Conservation (phyloP, 768 basidiomycete genomes). For the Tricholoma bakamatsutake region DNA sequence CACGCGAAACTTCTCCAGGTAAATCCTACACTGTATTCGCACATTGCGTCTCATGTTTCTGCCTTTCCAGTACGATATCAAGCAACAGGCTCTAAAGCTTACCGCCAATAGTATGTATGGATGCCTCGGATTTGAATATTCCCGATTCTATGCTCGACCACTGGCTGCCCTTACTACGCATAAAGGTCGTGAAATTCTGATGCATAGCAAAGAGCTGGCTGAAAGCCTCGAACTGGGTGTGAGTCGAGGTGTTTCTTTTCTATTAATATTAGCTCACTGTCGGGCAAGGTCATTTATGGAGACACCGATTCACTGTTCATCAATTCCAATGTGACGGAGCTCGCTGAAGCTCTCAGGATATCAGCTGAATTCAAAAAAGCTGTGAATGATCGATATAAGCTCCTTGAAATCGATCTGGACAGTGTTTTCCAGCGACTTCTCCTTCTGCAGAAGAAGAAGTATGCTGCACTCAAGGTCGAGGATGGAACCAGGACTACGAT, state of each 20-base stretch:
- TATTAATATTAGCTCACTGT: neutral
- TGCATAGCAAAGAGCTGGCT: constrained; percentile 86
- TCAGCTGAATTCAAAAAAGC: constrained; percentile 91
- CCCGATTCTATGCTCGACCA: constrained; percentile 92
- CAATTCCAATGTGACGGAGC: constrained; percentile 88
- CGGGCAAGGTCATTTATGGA: constrained; percentile 89
- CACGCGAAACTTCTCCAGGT: constrained; percentile 83
- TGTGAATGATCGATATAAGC: constrained; percentile 91
- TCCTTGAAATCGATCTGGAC: constrained; percentile 96
- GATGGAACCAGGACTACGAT: constrained; percentile 70
- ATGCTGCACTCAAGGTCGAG: constrained; percentile 94
- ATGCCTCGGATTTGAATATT: constrained; percentile 96
- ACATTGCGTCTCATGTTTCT: neutral
- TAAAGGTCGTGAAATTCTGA: constrained; percentile 97
- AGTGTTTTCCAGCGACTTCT: constrained; percentile 89
- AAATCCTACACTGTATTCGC: constrained; percentile 7
- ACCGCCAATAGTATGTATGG: constrained; percentile 99
- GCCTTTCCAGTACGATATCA: constrained; percentile 79
- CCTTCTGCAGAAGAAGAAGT: constrained; percentile 98
- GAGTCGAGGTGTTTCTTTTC: constrained; percentile 21
- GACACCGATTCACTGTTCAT: constrained; percentile 99
- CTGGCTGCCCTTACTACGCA: constrained; percentile 96
- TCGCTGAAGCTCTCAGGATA: constrained; percentile 86
- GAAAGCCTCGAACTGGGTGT: constrained; percentile 89
- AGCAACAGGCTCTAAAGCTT: constrained; percentile 93